Evolutionary conservation across 1,284 basidiomycete species (phyloP).

Genomic region (Moniliophthora roreri): DNA sequence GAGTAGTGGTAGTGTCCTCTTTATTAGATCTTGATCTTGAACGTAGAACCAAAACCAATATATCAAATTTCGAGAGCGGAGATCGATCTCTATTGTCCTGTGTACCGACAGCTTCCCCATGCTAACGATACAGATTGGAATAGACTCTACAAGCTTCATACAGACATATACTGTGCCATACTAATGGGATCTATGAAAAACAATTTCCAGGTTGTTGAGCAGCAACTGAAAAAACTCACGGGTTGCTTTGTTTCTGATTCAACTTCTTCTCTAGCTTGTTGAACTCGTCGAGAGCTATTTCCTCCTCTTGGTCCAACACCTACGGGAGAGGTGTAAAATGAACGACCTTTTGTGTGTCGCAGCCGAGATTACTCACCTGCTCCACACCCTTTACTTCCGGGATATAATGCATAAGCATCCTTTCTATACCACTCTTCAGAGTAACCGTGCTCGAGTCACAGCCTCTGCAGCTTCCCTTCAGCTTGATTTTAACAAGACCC

Average conservation of each 20-base stretch:
- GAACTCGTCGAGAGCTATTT: slow-evolving; percentile 88
- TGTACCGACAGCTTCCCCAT: too few species aligned
- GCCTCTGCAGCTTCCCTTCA: slow-evolving; percentile 96
- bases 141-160: slow-evolving; percentile 28
- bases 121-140: too few species aligned
- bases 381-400: slow-evolving; percentile 98
- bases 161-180: slow-evolving; percentile 77
- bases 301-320: slow-evolving; percentile 91
- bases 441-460: slow-evolving; percentile 94
- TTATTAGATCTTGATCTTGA: too few species aligned
- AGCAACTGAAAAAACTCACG: background rate
- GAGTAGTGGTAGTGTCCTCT: too few species aligned
- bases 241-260: slow-evolving; percentile 43
- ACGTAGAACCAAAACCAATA: too few species aligned
- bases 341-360: background rate
- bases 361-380: slow-evolving; percentile 63
- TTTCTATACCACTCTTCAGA: slow-evolving; percentile 93
- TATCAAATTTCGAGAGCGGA: too few species aligned
- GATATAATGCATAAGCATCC: slow-evolving; percentile 99
- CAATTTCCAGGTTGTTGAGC: background rate
- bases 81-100: too few species aligned
- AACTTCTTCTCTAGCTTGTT: slow-evolving; percentile 86
- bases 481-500: slow-evolving; percentile 78
- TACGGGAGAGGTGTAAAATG: slow-evolving; percentile 29
- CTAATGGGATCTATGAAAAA: slow-evolving; percentile 29